A percentile compares a stretch with the other conserved stretches of the same genome.
Conservation (phyloP, 1,139 yeast genomes). For the Candida gigantensis region DNA sequence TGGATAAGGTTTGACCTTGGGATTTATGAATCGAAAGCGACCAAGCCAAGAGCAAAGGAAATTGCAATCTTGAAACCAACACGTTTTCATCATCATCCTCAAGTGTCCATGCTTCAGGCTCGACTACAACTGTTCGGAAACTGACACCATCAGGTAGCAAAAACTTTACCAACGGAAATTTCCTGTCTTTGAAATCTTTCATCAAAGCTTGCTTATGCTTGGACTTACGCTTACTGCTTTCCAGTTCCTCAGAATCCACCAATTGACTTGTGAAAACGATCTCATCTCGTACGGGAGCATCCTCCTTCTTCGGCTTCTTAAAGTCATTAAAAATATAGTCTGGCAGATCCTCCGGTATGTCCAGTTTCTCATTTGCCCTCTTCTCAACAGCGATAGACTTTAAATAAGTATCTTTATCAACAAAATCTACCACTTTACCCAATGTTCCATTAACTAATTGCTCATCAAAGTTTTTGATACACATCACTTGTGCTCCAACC, state of each 20-base stretch:
- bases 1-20: conserved; percentile 90
- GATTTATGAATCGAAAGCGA: conserved; percentile 93
- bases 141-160: conserved; percentile 63
- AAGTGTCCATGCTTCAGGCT: conserved; percentile 45
- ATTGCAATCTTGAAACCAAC: conserved; percentile 46
- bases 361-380: conserved; percentile 2
- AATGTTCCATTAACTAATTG: conserved; percentile 89
- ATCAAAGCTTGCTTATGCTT: conserved; percentile 19
- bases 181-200: conserved; percentile 27
- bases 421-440: conserved; percentile 65
- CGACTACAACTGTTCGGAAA: conserved; percentile 61
- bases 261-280: conserved; percentile 9
- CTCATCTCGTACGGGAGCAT: conserved; percentile 4
- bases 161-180: conserved; percentile 78
- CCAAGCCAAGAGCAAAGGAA: conserved; percentile 93
- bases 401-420: conserved; percentile 40
- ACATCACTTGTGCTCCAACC: conserved; percentile 92
- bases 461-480: conserved; percentile 86
- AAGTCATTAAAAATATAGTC: conserved; percentile 26
- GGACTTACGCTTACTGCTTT: conserved; percentile 22
- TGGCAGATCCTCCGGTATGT: conserved; percentile 14
- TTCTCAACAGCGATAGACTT: conserved; percentile 15
- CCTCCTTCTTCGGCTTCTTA: conserved; percentile 17
- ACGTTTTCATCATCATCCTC: conserved; percentile 38
- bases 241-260: conserved; percentile 13